Evolutionary conservation across 1,284 basidiomycete species (phyloP).

Genomic region (Cryptococcus sp.): DNA sequence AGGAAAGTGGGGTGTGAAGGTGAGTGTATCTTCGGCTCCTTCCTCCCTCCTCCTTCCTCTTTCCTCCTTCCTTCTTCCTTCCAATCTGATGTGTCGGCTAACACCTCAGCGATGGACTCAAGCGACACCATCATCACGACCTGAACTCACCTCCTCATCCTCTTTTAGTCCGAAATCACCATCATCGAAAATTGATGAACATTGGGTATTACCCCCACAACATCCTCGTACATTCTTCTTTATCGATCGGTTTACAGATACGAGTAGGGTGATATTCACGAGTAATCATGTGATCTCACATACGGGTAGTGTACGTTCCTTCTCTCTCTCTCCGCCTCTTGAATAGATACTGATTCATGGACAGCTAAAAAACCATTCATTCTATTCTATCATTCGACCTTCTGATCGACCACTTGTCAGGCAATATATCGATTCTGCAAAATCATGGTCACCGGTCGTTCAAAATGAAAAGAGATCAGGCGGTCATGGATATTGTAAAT

Average conservation of each 20-base stretch:
- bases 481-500: constrained; percentile 32
- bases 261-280: constrained; percentile 29
- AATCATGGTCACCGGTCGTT: constrained; percentile 31
- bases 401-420: constrained; percentile 28
- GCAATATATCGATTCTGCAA: constrained; percentile 32
- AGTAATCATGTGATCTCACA: constrained; percentile 36
- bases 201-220: constrained; percentile 8
- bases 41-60: not conserved
- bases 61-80: not conserved
- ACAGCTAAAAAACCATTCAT: constrained; percentile 27
- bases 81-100: not conserved
- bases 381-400: constrained; percentile 35
- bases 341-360: not conserved
- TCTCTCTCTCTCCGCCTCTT: not conserved
- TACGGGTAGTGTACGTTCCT: constrained; percentile 17
- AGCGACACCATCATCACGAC: constrained; percentile 2
- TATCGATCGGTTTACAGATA: constrained; percentile 38
- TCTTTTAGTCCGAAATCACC: constrained; percentile 6
- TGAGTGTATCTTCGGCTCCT: not conserved
- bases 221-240: constrained; percentile 34
- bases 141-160: constrained; percentile 6
- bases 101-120: constrained; percentile 2
- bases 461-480: constrained; percentile 25
- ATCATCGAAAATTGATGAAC: not conserved
- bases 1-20: constrained; percentile 10